Evolutionary conservation across 495 filamentous ascomycete genomes (phyloP).

Genomic region (Talaromyces stipitatus): DNA sequence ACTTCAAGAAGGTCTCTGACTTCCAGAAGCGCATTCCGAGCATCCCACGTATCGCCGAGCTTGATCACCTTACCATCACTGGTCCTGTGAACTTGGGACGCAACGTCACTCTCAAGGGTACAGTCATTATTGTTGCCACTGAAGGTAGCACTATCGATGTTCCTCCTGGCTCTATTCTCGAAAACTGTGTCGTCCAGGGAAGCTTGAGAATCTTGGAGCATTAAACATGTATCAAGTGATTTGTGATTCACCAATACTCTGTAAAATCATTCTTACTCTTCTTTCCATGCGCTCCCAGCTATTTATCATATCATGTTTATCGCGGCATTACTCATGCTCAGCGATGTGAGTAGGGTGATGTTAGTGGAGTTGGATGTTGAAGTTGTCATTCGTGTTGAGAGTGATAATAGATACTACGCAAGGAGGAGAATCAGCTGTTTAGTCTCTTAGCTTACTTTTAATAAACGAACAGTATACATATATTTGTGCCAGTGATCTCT

Average conservation of each 20-base stretch:
- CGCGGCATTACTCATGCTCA: not conserved
- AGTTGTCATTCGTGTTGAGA: not conserved
- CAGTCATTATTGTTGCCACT: constrained; percentile 98
- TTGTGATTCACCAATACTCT: not conserved
- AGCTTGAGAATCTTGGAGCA: constrained; percentile 93
- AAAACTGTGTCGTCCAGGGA: constrained; percentile 99
- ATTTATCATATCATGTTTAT: constrained; percentile 4
- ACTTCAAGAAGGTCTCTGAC: constrained; percentile 99
- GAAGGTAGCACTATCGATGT: constrained; percentile 98
- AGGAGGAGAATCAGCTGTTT: not conserved
- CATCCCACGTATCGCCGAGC: constrained; percentile 96
- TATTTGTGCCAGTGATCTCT: too few species aligned
- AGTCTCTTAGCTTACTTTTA: not conserved
- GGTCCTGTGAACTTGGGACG: constrained; percentile 94
- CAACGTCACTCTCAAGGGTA: constrained; percentile 92
- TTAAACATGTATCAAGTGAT: constrained; percentile 35
- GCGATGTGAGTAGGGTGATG: not conserved
- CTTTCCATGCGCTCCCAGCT: constrained; percentile 1
- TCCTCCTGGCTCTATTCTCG: constrained; percentile 88
- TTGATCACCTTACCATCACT: constrained; percentile 96
- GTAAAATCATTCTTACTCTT: constrained; percentile 2
- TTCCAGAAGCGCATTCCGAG: constrained; percentile 96
- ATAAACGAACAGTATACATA: not conserved
- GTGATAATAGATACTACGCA: not conserved
- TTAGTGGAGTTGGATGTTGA: not conserved